Conservation (phyloP, 148 eudicot species). For the Oxyria digyna region DNA sequence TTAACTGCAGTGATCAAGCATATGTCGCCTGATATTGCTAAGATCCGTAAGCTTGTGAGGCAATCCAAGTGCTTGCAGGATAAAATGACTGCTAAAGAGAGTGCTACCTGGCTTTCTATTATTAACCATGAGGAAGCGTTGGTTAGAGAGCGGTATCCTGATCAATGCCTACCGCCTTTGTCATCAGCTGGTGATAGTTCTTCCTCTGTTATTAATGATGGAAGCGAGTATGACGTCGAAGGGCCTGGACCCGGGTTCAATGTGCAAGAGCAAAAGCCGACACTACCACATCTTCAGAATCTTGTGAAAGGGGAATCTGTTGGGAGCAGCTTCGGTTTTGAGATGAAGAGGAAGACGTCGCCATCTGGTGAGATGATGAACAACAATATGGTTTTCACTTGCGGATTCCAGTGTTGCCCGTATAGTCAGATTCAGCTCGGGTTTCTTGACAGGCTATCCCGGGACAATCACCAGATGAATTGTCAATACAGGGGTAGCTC, state of each 20-base stretch:
- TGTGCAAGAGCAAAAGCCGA: constrained; percentile 9
- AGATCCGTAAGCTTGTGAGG: constrained; percentile 56
- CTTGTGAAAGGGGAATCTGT: constrained; percentile 22
- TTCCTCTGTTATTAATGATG: constrained; percentile 18
- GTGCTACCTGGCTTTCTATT: constrained; percentile 57
- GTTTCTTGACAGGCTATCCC: constrained; percentile 30
- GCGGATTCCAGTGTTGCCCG: constrained; percentile 43
- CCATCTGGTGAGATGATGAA: constrained; percentile 18
- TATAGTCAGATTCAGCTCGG: constrained; percentile 32
- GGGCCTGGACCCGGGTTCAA: constrained; percentile 4
- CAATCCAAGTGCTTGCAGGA: constrained; percentile 69
- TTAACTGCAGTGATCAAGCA: constrained; percentile 63
- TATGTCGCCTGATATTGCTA: constrained; percentile 55
- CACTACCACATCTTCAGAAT: not conserved
- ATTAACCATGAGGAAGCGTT: constrained; percentile 46
- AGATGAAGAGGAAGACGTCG: constrained; percentile 41
- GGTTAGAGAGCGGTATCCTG: constrained; percentile 50
- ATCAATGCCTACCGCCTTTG: constrained; percentile 12
- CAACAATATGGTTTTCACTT: constrained; percentile 25
- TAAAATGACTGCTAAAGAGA: constrained; percentile 72
- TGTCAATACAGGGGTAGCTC: constrained; percentile 24
- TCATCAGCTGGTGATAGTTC: constrained; percentile 15
- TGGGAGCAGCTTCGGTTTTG: constrained; percentile 24
- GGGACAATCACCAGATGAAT: constrained; percentile 45
- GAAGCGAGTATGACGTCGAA: constrained; percentile 31